Evolutionary conservation across 495 filamentous ascomycete species (phyloP).

Genomic region (Podospora fimiseda): DNA sequence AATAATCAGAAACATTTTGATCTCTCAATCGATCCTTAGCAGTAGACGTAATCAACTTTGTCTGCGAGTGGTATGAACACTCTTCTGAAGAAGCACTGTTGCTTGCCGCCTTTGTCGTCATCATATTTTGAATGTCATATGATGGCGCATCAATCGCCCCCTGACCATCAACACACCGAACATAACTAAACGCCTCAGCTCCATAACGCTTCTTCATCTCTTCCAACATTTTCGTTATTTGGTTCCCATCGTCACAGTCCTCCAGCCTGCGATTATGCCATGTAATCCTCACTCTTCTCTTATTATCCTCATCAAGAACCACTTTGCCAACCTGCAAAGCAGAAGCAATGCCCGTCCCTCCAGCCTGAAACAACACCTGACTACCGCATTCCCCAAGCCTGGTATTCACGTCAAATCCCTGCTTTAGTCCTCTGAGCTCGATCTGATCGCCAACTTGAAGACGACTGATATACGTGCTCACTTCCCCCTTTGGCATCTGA

Average conservation of each 20-base stretch:
- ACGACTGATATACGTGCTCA: conserved; percentile 61
- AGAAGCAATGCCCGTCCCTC: conserved; percentile 89
- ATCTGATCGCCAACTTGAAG: conserved; percentile 55
- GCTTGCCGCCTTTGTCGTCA: conserved; percentile 1
- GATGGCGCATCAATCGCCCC: conserved; percentile 63
- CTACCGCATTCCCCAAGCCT: conserved; percentile 29
- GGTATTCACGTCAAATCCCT: conserved; percentile 58
- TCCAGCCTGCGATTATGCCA: conserved; percentile 41
- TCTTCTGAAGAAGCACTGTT: background rate
- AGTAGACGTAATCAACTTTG: background rate
- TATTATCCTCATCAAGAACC: conserved; percentile 33
- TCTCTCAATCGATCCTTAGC: background rate
- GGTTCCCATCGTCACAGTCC: conserved; percentile 17
- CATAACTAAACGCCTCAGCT: conserved; percentile 47
- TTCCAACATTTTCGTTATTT: conserved; percentile 56
- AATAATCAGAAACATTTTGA: background rate
- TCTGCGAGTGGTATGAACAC: conserved; percentile 23
- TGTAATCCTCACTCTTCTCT: conserved; percentile 43
- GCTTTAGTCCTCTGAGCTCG: conserved; percentile 69
- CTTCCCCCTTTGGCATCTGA: conserved; percentile 38
- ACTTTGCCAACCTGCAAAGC: conserved; percentile 71
- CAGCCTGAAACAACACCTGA: conserved; percentile 74
- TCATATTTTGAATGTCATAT: conserved; percentile 41
- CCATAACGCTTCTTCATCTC: conserved; percentile 50
- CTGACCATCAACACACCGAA: conserved; percentile 80